These are phyloP conservation scores for Globisporangium rhizosaccharum DNA, from an alignment of 352 stramenopile species.

Conservation along the genomic window DNA sequence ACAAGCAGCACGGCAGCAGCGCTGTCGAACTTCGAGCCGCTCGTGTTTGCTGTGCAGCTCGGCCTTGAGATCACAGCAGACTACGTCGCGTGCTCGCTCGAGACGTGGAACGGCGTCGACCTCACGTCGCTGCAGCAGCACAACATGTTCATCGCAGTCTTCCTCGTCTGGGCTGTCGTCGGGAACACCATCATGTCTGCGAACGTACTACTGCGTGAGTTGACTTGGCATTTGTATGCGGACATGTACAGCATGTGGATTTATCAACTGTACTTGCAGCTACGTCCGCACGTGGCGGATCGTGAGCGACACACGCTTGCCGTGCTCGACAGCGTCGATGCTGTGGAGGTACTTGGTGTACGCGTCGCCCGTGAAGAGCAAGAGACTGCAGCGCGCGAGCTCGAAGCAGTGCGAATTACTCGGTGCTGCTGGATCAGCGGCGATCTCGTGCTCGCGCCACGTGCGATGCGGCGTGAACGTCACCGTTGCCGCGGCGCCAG, in stretches of 20 bases:
- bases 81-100: constrained; percentile 5
- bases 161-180: constrained; percentile 3
- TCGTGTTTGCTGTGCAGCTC: constrained; percentile 2
- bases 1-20: neutral
- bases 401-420: constrained; percentile 19
- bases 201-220: neutral
- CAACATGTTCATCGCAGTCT: constrained; percentile 4
- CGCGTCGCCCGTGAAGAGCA: constrained; percentile 51
- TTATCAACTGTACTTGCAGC: neutral
- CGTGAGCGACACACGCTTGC: constrained; percentile 51
- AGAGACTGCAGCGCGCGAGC: constrained; percentile 42
- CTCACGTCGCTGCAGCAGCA: constrained; percentile 1
- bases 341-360: constrained; percentile 60
- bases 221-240: neutral
- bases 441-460: constrained; percentile 5
- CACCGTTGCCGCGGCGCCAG: constrained; percentile 43
- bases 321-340: constrained; percentile 42
- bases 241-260: neutral
- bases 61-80: constrained; percentile 3
- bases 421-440: neutral
- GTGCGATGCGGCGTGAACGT: constrained; percentile 56
- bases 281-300: constrained; percentile 38
- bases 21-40: neutral
- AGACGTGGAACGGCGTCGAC: constrained; percentile 4
- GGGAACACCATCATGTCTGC: constrained; percentile 3